Conservation (phyloP, 208 protist species). For the Wallacemonas rigidus region DNA sequence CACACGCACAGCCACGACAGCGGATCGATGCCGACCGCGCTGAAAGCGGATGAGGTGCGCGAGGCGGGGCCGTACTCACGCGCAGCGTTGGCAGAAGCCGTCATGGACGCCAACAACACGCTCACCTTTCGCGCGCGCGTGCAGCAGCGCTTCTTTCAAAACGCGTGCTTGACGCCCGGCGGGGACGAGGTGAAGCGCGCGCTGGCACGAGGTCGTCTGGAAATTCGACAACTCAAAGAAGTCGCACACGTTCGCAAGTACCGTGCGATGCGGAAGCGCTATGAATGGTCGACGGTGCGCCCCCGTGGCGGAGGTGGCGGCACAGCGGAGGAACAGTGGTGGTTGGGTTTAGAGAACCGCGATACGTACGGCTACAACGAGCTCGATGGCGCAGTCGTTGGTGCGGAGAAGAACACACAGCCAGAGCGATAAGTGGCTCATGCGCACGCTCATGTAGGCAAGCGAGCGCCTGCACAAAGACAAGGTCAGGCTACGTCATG, state of each 20-base stretch:
- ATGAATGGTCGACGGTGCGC: conserved; percentile 56
- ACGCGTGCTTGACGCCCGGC: conserved; percentile 34
- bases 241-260: conserved; percentile 63
- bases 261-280: conserved; percentile 69
- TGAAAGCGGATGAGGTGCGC: no score
- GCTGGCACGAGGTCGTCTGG: conserved; percentile 60
- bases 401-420: background rate
- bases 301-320: conserved; percentile 21
- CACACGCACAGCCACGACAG: background rate
- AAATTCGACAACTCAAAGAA: conserved; percentile 51
- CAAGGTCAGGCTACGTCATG: no score
- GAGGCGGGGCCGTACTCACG: background rate
- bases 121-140: conserved; percentile 46
- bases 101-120: conserved; percentile 21
- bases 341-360: conserved; percentile 50
- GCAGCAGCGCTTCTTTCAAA: conserved; percentile 54
- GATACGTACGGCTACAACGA: conserved; percentile 53
- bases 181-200: conserved; percentile 55
- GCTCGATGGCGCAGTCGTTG: conserved; percentile 10
- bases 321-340: conserved; percentile 27
- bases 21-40: no score
- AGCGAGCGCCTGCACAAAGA: no score
- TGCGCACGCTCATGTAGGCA: no score
- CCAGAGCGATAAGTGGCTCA: no score
- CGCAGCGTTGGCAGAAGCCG: background rate